phyloP scores from a whole-genome alignment of 1,284 basidiomycete species.

The Agroathelia rolfsii region DNA sequence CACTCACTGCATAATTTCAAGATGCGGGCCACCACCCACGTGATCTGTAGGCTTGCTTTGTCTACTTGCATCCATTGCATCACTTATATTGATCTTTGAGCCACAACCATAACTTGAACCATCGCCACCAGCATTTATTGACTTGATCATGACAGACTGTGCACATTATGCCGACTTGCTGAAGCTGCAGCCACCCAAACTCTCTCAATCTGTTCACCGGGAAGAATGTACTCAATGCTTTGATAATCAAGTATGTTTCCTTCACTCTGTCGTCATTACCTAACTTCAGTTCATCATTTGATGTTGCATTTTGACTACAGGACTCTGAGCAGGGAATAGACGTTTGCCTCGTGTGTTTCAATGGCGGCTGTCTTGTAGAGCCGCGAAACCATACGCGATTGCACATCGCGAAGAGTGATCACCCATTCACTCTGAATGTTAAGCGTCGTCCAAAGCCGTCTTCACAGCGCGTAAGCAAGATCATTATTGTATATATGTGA shows the following conservation, averaged over 20 bases:
- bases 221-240: constrained; percentile 97
- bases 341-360: constrained; percentile 90
- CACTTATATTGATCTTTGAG: too few species aligned
- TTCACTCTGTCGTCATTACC: constrained; percentile 5
- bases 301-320: constrained; percentile 25
- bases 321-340: constrained; percentile 74
- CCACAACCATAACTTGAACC: too few species aligned
- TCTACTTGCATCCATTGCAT: too few species aligned
- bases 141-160: too few species aligned
- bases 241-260: constrained; percentile 69
- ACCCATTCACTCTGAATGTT: constrained; percentile 76
- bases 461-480: constrained; percentile 52
- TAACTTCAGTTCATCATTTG: constrained; percentile 6
- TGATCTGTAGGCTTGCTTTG: too few species aligned
- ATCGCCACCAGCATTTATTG: too few species aligned
- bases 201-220: constrained; percentile 57
- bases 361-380: constrained; percentile 71
- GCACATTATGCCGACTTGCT: constrained; percentile 16
- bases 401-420: constrained; percentile 65
- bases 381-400: constrained; percentile 61
- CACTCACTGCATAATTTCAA: too few species aligned
- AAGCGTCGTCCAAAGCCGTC: constrained; percentile 64
- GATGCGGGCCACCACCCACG: too few species aligned
- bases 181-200: constrained; percentile 24
- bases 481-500: background rate